Evolutionary conservation across 768 basidiomycete genomes (phyloP).

Genomic region (Psilocybe sp.): DNA sequence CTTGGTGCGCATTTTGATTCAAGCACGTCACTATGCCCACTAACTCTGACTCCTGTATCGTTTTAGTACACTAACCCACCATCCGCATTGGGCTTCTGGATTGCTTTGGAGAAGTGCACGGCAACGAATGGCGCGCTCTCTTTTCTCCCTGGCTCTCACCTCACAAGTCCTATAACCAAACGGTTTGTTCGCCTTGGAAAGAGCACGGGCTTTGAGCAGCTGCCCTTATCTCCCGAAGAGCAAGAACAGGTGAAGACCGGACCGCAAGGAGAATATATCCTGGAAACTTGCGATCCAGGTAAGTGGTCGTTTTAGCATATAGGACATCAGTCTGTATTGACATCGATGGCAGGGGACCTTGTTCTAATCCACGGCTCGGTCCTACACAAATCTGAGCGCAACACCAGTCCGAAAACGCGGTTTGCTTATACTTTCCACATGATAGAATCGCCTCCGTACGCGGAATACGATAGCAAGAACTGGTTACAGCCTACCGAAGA

Average conservation of each 20-base stretch:
- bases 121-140: slow-evolving; percentile 79
- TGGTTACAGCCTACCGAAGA: slow-evolving; percentile 88
- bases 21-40: not conserved
- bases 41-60: slow-evolving; percentile 1
- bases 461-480: slow-evolving; percentile 84
- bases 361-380: slow-evolving; percentile 94
- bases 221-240: slow-evolving; percentile 39
- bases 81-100: slow-evolving; percentile 94
- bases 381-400: slow-evolving; percentile 88
- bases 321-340: not conserved
- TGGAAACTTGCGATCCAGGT: slow-evolving; percentile 79
- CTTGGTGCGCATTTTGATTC: slow-evolving; percentile 43
- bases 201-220: slow-evolving; percentile 82
- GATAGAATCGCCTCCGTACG: slow-evolving; percentile 75
- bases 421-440: slow-evolving; percentile 97
- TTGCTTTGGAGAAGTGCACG: slow-evolving; percentile 89
- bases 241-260: slow-evolving; percentile 20
- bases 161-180: slow-evolving; percentile 67
- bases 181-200: slow-evolving; percentile 78
- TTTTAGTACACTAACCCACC: slow-evolving; percentile 87
- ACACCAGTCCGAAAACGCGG: slow-evolving; percentile 75
- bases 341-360: slow-evolving; percentile 60
- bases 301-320: slow-evolving; percentile 1
- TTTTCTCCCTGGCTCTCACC: slow-evolving; percentile 90
- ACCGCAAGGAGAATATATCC: slow-evolving; percentile 48